Percentiles rank a stretch among this genome's conserved stretches.
Conservation (phyloP, 2,329 filamentous ascomycete species). For the Herpotrichia juniperi region DNA sequence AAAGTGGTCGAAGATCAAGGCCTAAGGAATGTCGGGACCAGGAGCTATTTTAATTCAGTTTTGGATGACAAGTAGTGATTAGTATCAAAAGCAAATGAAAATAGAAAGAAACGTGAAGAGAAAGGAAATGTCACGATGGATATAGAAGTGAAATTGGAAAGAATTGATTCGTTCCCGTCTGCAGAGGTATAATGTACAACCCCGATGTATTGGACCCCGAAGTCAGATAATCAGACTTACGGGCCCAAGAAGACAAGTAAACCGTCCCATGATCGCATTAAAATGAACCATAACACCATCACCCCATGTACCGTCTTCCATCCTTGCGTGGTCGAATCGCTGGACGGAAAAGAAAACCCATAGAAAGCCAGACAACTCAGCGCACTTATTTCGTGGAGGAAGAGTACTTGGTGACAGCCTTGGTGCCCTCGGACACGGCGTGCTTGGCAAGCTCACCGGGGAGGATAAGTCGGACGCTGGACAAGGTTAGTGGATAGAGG, state of each 20-base stretch:
- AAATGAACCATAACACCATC: conserved; percentile 52
- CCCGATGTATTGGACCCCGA: conserved; percentile 44
- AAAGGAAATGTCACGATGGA: background rate
- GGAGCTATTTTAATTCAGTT: too few species aligned
- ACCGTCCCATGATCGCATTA: conserved; percentile 61
- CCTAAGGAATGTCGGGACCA: too few species aligned
- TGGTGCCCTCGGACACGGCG: conserved; percentile 98
- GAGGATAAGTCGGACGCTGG: conserved; percentile 88
- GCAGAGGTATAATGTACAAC: conserved; percentile 51
- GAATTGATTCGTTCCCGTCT: conserved; percentile 49
- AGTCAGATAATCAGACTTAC: conserved; percentile 45
- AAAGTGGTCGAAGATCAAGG: too few species aligned
- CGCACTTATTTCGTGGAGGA: conserved; percentile 93
- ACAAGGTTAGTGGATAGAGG: conserved; percentile 32
- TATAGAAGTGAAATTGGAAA: conserved; percentile 41
- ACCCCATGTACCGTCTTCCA: conserved; percentile 45
- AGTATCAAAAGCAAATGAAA: background rate
- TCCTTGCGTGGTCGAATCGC: conserved; percentile 50
- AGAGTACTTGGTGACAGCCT: conserved; percentile 99
- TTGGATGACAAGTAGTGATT: too few species aligned
- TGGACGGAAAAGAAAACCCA: conserved; percentile 60
- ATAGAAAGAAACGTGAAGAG: background rate
- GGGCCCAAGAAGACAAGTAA: conserved; percentile 47
- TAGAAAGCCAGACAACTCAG: conserved; percentile 51
- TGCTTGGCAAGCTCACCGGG: conserved; percentile 99